Evolutionary conservation across 106 monocot species (phyloP).

Genomic region (Apostasia ramifera): DNA sequence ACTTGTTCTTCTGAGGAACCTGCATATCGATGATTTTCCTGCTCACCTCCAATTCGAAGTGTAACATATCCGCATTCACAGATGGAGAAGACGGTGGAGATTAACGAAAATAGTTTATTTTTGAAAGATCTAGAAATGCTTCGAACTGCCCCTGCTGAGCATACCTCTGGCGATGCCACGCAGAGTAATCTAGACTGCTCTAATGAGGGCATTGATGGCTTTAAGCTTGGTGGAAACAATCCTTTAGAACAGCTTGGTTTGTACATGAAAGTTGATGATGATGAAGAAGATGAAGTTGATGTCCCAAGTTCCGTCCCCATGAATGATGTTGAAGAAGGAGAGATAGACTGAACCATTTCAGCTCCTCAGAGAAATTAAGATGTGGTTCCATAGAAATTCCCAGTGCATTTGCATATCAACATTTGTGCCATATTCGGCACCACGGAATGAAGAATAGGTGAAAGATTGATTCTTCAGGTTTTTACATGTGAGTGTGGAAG

Average conservation of each 20-base stretch:
- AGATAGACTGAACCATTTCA: conserved; percentile 40
- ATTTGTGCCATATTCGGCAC: too few species aligned
- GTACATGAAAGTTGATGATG: conserved; percentile 80
- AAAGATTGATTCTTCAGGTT: too few species aligned
- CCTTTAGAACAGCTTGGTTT: conserved; percentile 86
- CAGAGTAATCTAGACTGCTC: conserved; percentile 46
- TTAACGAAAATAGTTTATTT: conserved; percentile 62
- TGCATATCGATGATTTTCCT: neutral
- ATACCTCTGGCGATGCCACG: conserved; percentile 34
- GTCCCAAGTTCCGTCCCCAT: conserved; percentile 5
- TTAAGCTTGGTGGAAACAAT: conserved; percentile 57
- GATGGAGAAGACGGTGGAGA: conserved; percentile 93
- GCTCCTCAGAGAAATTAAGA: too few species aligned
- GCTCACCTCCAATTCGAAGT: neutral
- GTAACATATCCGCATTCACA: conserved; percentile 5
- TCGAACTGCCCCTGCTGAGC: conserved; percentile 27
- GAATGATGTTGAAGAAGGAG: conserved; percentile 63
- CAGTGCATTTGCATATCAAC: too few species aligned
- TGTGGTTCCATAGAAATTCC: too few species aligned
- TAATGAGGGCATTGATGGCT: conserved; percentile 42
- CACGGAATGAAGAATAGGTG: too few species aligned
- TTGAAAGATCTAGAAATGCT: conserved; percentile 86
- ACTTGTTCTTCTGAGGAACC: neutral
- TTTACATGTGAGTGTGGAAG: too few species aligned
- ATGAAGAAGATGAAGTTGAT: conserved; percentile 69